phyloP scores from a whole-genome alignment of 495 filamentous ascomycete genomes.

The Hypoxylon trugodes region DNA sequence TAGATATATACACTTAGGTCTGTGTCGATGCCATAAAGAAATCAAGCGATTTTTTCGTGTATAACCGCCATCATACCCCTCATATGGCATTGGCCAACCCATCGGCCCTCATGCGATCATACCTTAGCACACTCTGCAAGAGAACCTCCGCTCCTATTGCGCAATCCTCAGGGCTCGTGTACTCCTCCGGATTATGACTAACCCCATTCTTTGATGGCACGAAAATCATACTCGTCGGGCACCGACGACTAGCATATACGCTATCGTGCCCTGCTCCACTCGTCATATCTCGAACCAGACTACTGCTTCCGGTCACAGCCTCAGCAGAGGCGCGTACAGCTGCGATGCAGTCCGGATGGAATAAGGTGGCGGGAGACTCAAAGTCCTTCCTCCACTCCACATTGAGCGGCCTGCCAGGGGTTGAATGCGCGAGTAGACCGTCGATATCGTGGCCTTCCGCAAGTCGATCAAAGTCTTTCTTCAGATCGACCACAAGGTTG shows the following conservation, averaged over 20 bases:
- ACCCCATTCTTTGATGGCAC: constrained; percentile 58
- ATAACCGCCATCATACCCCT: neutral
- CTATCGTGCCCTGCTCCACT: constrained; percentile 70
- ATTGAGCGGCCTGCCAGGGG: constrained; percentile 29
- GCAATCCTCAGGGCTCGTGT: constrained; percentile 54
- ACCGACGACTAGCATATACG: constrained; percentile 48
- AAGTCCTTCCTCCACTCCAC: constrained; percentile 46
- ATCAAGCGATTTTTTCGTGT: too few relatives aligned
- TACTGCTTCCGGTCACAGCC: constrained; percentile 51
- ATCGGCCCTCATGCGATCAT: constrained; percentile 42
- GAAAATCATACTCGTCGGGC: constrained; percentile 62
- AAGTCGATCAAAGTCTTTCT: constrained; percentile 41
- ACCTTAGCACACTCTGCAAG: constrained; percentile 49
- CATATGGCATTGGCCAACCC: neutral
- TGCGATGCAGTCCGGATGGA: constrained; percentile 74
- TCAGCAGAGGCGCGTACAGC: constrained; percentile 70
- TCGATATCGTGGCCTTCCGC: constrained; percentile 37
- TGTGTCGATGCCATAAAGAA: too few relatives aligned
- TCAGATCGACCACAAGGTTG: constrained; percentile 35
- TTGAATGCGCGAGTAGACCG: constrained; percentile 25
- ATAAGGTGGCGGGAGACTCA: constrained; percentile 68
- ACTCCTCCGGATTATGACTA: constrained; percentile 59
- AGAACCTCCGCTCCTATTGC: constrained; percentile 49
- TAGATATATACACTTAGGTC: too few relatives aligned
- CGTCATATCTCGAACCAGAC: constrained; percentile 56